phyloP scores from a whole-genome alignment of 768 basidiomycete genomes.

The Boletus insuetus region DNA sequence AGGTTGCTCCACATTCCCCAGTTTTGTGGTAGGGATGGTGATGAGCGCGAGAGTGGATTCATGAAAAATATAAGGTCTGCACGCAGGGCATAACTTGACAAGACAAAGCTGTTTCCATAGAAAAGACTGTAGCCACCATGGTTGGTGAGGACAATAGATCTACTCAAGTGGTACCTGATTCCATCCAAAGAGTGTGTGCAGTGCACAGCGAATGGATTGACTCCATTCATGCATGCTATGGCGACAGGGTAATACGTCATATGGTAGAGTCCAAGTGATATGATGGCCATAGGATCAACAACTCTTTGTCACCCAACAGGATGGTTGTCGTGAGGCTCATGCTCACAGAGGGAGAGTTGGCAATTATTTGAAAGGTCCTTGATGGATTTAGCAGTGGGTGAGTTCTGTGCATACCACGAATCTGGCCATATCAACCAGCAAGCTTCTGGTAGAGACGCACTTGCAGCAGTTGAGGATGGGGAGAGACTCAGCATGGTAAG shows the following conservation, averaged over 20 bases:
- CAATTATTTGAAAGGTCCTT: not conserved
- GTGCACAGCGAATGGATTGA: too few species aligned
- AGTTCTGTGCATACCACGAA: not conserved
- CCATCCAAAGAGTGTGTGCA: too few species aligned
- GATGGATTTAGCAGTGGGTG: constrained; percentile 4
- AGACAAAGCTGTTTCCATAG: too few species aligned
- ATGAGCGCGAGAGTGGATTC: not conserved
- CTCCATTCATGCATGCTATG: too few species aligned
- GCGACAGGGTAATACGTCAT: too few species aligned
- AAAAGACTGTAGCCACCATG: too few species aligned
- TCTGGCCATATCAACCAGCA: rapidly evolving
- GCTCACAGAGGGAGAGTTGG: not conserved
- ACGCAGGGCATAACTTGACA: not conserved
- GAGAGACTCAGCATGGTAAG: not conserved
- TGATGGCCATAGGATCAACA: too few species aligned
- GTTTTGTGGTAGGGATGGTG: not conserved
- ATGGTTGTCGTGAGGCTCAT: not conserved
- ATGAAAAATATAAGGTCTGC: constrained; percentile 1
- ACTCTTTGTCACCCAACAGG: not conserved
- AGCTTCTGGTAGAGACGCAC: not conserved
- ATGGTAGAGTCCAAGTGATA: too few species aligned
- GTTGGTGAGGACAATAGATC: too few species aligned
- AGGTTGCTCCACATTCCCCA: constrained; percentile 3
- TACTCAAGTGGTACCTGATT: too few species aligned
- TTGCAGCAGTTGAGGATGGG: not conserved